Conservation (phyloP, 1,139 yeast genomes). For the Blastobotrys apis region DNA sequence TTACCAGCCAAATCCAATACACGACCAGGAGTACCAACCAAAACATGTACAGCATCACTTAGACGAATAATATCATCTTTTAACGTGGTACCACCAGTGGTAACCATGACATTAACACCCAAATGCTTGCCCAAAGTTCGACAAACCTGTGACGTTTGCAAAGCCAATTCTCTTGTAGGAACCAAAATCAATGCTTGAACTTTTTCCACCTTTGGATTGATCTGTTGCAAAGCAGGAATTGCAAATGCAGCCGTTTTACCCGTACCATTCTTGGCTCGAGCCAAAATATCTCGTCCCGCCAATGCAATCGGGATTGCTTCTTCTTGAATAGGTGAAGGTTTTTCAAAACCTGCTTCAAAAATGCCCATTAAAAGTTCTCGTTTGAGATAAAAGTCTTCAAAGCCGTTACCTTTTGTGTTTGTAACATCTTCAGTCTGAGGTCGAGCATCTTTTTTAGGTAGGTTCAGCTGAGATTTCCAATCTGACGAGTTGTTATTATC, state of each 20-base stretch:
- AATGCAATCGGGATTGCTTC: conserved; percentile 95
- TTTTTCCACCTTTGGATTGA: conserved; percentile 77
- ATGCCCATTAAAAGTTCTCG: conserved; percentile 96
- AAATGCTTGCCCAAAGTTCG: conserved; percentile 95
- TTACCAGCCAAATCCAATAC: conserved; percentile 91
- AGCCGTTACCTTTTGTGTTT: conserved; percentile 82
- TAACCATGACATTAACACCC: conserved; percentile 92
- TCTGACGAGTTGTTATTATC: conserved; percentile 25
- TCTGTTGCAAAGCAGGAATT: conserved; percentile 78
- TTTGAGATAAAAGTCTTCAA: conserved; percentile 88
- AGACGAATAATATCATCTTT: conserved; percentile 93
- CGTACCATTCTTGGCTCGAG: conserved; percentile 98
- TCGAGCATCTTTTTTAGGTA: conserved; percentile 81
- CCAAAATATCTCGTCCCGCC: conserved; percentile 92
- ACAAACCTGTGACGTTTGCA: conserved; percentile 95
- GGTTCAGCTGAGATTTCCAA: conserved; percentile 72
- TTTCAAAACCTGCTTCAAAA: conserved; percentile 97
- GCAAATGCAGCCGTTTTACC: conserved; percentile 97
- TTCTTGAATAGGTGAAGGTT: conserved; percentile 97
- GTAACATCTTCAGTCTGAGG: conserved; percentile 97
- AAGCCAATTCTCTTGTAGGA: conserved; percentile 94
- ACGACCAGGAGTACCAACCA: conserved; percentile 97
- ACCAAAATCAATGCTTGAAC: conserved; percentile 87
- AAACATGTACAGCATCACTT: conserved; percentile 83
- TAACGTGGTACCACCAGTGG: conserved; percentile 96